Base-by-base conservation (phyloP, 768 basidiomycete genomes). In the Russula sp. region DNA sequence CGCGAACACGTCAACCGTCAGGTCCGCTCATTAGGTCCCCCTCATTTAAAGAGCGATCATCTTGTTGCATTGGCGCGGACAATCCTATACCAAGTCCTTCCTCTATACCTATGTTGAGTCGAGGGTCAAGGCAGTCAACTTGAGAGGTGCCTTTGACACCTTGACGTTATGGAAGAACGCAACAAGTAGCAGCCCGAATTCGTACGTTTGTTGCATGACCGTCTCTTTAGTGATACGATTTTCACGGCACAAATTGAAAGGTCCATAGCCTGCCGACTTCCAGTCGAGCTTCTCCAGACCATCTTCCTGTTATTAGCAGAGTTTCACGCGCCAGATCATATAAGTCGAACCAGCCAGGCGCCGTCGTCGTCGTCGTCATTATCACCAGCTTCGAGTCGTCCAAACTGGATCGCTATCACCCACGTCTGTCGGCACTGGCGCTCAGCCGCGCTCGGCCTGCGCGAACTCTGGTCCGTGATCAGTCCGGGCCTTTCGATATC, bases 401-500 rank as follows among this genome's bases (percentile, higher is more conserved):
- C 64, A 32, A 20, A 48, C 13, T 65, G 64, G 64, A 30, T 65
- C 49, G 20, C 49, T 14, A 34, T 57, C 4, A 65, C 64, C 1
- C 64, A 65, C 20, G 59, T 65, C 14, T 65, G 64, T 52, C 59
- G 50, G 5, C 50, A 61, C 30, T 65, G 64, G 64, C 64, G 64
- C 40, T 51, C 54, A 1, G 64, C 64, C 18, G 64, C 64, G 3
- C 64, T 65, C 10, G 64, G 64, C 32, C 59, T 65, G 26, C 64
- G 18, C 64, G 30, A 57, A 32, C 59, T 65, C 32, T 65, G 64
- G 64, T 46, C 64, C 26, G 55, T 34, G 16, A 61, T 65, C 49
- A 65, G 55, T 11, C 64, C 64, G 0, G 59, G 59, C 0, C 55
- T 65, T 18, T 57, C 64, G 24, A 44, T 65, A 42, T 57, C 46